These are phyloP conservation scores for Chloris gayana DNA, from an alignment of 176 grass and related monocot genomes.

Conservation along the genomic window DNA sequence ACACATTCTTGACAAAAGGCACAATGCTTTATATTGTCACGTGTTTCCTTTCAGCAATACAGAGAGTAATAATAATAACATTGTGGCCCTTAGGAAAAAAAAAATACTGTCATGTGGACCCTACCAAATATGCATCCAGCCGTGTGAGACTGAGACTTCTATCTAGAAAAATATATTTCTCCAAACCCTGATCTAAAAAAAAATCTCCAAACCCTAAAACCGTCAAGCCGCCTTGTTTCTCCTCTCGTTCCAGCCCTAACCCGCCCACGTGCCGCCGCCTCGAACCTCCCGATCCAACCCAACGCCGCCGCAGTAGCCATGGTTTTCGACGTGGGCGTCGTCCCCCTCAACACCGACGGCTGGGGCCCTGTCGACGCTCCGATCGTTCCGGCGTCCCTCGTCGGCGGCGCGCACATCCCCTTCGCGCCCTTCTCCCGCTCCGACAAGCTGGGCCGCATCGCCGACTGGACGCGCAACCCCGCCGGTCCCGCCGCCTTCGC, in stretches of 20 bases:
- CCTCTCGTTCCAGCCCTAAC: background rate
- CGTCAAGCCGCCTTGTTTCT: background rate
- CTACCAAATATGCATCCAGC: too few species aligned
- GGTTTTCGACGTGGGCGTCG: conserved; percentile 74
- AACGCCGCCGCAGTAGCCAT: conserved; percentile 38
- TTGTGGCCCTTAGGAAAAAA: too few species aligned
- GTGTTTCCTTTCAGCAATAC: too few species aligned
- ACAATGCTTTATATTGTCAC: too few species aligned
- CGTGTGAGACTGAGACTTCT: too few species aligned
- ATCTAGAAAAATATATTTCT: too few species aligned
- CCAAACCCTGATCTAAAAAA: too few species aligned
- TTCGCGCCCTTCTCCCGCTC: conserved; percentile 89
- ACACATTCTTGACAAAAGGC: too few species aligned
- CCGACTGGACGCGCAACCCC: conserved; percentile 76
- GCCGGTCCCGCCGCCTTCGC: conserved; percentile 36
- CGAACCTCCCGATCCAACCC: conserved; percentile 28
- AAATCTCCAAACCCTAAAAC: conserved; percentile 30
- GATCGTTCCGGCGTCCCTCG: conserved; percentile 41
- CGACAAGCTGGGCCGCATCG: conserved; percentile 84
- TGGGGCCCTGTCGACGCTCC: conserved; percentile 76
- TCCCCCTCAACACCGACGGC: conserved; percentile 76
- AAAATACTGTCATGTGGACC: too few species aligned
- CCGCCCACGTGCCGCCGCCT: background rate
- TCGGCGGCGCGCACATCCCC: conserved; percentile 57
- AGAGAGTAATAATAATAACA: too few species aligned